Evolutionary conservation across 1,284 basidiomycete genomes (phyloP), one percentile per base, ranked within the genome.

Genomic region (Marasmius fiardii): DNA sequence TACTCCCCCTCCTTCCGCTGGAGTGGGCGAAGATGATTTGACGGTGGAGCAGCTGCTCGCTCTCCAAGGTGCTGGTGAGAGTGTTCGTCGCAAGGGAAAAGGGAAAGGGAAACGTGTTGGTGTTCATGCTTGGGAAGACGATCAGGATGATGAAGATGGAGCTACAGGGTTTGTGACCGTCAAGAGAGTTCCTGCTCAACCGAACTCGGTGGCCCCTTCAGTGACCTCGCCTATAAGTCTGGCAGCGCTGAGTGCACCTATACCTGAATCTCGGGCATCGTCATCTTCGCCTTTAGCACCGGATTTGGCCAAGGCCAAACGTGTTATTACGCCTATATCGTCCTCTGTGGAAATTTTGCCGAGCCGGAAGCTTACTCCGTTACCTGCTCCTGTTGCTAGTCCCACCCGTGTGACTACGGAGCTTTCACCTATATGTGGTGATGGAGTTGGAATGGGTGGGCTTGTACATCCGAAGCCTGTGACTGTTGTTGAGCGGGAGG

Each of bases 21-120:
- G 10, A 34, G 58, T 49, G 1, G 62, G 54, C 10, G 65, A 68
- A 12, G 75, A 75, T 7, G 80, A 82, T 63, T 72, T 73, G 28
- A 75, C 71, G 12, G 73, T 83, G 43, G 77, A 81, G 54, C 75
- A 75, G 34, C 71, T 83, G 6, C 71, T 83, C 6, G 71, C 69
- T 26, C 49, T 64, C 67, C 73, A 55, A 24, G 56, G 52, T 47
- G 53, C 33, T 6, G 45, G 51, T 24, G 51, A 54, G 4, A 55
- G 55, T n/a, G 63, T 63, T 23, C 56, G 59, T 33, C 59, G 28
- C 14, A 35, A 24, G 33, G 43, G 47, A 18, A 54, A 48, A 47
- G 48, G 39, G 20, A 54, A 52, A 48, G 48, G 43, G 50, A 44
- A 37, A 7, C 39, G 50, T 31, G 43, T 43, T 31, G 59, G 76